Evolutionary conservation across 495 filamentous ascomycete genomes (phyloP), one percentile per base, ranked within the genome.

Genomic region (Pseudevernia furfuracea): DNA sequence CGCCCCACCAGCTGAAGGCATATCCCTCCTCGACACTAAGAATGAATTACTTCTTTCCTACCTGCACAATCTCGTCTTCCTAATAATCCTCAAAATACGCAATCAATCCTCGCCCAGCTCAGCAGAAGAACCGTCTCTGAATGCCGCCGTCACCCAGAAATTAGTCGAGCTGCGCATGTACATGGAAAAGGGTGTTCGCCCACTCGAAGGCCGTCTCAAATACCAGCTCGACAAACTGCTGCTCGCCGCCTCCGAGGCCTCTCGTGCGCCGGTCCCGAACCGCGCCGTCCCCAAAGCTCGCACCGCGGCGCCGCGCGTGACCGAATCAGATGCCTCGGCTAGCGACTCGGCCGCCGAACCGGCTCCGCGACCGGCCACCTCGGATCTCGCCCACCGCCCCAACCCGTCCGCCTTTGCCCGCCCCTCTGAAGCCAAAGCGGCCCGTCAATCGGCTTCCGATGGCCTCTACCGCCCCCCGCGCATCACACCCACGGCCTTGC

Each of bases 11-110:
- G 80, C 86, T 68, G 86, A 96, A 66, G 93, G 93, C 66, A 92
- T 98, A 58, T 97, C 94, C 3, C 87, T 98, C 8, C 85, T 98
- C 70, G 91, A 96, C 71, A 83, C 88, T 60, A 98, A 98, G 74
- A 96, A 90, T 79, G 95, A 98, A 66, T 82, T 97, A 23, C 84
- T 98, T 19, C 88, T 98, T 52, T 91, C 95, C 2, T 98, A 98
- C 77, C 79, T 97, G 0, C 95, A 97, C 69, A 92, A 97, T 69
- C 83, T 96, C 7, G 90, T 93, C 38, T 96, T 96, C 68, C 77
- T 97, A 58, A 87, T 95, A 44, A 76, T 97, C 4, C 75, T 92
- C 52, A 94, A 96, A 73, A 73, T 97, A 23, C 84, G 90, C 23
- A 82, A 85, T 69, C 72, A 80, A 36, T 59, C 65, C 32, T 69